Base-by-base conservation (phyloP, 2,329 filamentous ascomycete species). In the Phoma sp. region DNA sequence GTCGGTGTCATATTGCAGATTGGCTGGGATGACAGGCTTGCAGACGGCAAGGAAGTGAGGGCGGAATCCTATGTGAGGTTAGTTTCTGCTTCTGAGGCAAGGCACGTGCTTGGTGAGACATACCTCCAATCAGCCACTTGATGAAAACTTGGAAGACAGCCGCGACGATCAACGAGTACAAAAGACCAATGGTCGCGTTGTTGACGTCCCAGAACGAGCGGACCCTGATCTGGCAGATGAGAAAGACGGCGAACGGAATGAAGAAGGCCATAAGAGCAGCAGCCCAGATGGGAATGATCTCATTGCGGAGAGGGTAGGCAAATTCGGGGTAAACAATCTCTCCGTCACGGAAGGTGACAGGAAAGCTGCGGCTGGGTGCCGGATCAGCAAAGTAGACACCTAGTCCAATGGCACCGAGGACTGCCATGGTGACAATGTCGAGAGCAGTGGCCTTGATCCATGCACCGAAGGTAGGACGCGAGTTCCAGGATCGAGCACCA, bases 61-160 rank as follows among this genome's bases (percentile, higher is more conserved):
- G n/a, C 71, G 72, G 9, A 74, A 59, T 35, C 69, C 59, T 61
- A 15, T 38, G 7, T 6, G 7, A 35, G 10, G 32, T 61, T 40
- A 46, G 15, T 45, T 6, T 9, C 35, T 27, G 21, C 9, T 39
- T 22, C 19, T 17, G 31, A 17, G 21, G 15, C 3, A 15, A 13
- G 17, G 25, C 10, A 7, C 4, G 9, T 2, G 21, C 10, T 19
- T 39, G 33, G 21, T 44, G 3, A 27, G n/a, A 56, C 19, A 89
- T 77, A 13, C 88, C 88, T 13, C 89, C 89, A 59, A 92, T 90
- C 37, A 91, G 82, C 82, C 84, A 88, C 75, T 92, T 92, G 71
- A 91, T 66, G 68, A 91, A 88, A 62, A 91, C 88, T 68, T 92
- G 89, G 77, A 92, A 90, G 44, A 91, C 84, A n/a, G 88, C 86